A percentile compares a stretch with the other conserved stretches of the same genome.
Evolutionary conservation across 495 filamentous ascomycete genomes (phyloP).

Genomic region (Penicillium salamii): DNA sequence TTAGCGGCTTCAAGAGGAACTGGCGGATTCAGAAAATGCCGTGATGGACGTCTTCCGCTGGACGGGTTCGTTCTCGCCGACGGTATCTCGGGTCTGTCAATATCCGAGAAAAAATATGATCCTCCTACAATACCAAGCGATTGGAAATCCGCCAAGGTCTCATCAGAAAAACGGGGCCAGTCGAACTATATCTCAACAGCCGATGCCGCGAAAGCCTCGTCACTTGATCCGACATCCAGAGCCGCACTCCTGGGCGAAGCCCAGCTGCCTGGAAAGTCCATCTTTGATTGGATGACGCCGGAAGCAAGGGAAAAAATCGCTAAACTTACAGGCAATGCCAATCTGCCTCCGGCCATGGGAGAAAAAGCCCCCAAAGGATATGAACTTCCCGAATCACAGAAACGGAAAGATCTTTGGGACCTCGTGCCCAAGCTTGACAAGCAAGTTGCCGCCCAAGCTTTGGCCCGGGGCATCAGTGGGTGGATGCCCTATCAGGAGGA

Average conservation of each 20-base stretch:
- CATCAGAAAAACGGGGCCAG: conserved; percentile 29
- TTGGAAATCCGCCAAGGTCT: conserved; percentile 64
- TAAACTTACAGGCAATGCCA: conserved; percentile 66
- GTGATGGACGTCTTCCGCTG: conserved; percentile 83
- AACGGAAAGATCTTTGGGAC: conserved; percentile 55
- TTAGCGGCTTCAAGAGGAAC: conserved; percentile 52
- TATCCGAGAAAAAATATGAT: conserved; percentile 63
- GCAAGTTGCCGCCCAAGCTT: conserved; percentile 67
- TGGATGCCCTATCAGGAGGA: conserved; percentile 89
- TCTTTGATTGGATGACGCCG: conserved; percentile 90
- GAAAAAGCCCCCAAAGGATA: conserved; percentile 69
- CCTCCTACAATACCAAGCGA: conserved; percentile 71
- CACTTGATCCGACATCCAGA: conserved; percentile 73
- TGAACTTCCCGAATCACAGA: conserved; percentile 56
- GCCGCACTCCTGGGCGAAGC: conserved; percentile 81
- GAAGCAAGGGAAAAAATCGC: conserved; percentile 75
- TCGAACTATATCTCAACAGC: conserved; percentile 63
- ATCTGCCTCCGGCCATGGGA: conserved; percentile 73
- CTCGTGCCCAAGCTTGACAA: conserved; percentile 74
- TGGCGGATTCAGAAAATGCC: conserved; percentile 69
- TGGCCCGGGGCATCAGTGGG: conserved; percentile 67
- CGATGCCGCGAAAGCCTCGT: conserved; percentile 71
- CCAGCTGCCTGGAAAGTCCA: conserved; percentile 83
- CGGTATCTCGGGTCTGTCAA: conserved; percentile 47
- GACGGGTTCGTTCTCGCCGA: conserved; percentile 82